Evolutionary conservation across 306 rosid species (phyloP).

Genomic region (Cicer cuneatum): DNA sequence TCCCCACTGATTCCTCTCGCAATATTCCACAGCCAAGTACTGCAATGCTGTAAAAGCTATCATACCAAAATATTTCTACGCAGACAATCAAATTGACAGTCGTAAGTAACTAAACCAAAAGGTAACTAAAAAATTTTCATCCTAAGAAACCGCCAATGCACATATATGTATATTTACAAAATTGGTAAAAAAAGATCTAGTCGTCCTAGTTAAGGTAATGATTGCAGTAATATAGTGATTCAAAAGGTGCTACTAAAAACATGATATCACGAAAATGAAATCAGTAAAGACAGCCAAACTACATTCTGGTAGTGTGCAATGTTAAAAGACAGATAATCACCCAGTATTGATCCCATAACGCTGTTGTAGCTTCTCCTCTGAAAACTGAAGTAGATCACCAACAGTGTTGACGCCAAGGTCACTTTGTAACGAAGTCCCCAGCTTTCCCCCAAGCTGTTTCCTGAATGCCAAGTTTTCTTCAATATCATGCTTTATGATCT

Average conservation of each 20-base stretch:
- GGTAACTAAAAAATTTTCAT: not conserved
- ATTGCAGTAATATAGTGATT: slow-evolving; percentile 5
- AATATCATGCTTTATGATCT: slow-evolving; percentile 24
- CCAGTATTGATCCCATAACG: slow-evolving; percentile 89
- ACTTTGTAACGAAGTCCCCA: slow-evolving; percentile 82
- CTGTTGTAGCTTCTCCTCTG: slow-evolving; percentile 88
- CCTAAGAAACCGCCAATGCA: slow-evolving; percentile 20
- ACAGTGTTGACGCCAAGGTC: slow-evolving; percentile 84
- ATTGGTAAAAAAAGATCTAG: not conserved
- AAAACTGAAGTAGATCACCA: slow-evolving; percentile 81
- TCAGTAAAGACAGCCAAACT: slow-evolving; percentile 20
- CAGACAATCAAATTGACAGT: slow-evolving; percentile 24
- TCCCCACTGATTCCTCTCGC: slow-evolving; percentile 91
- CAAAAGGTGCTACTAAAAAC: slow-evolving; percentile 27
- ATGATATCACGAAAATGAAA: slow-evolving; percentile 7
- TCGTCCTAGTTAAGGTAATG: slow-evolving; percentile 9
- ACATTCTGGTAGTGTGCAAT: slow-evolving; percentile 25
- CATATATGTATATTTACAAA: not conserved
- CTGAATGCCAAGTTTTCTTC: slow-evolving; percentile 55
- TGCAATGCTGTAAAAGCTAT: slow-evolving; percentile 54
- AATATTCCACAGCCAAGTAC: slow-evolving; percentile 97
- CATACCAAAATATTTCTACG: slow-evolving; percentile 36
- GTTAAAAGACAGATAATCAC: slow-evolving; percentile 49
- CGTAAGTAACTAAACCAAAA: slow-evolving; percentile 1
- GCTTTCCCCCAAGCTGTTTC: slow-evolving; percentile 99